Evolutionary conservation across 2,329 filamentous ascomycete genomes (phyloP), one percentile per base, ranked within the genome.

Genomic region (Blastomyces gilchristii): DNA sequence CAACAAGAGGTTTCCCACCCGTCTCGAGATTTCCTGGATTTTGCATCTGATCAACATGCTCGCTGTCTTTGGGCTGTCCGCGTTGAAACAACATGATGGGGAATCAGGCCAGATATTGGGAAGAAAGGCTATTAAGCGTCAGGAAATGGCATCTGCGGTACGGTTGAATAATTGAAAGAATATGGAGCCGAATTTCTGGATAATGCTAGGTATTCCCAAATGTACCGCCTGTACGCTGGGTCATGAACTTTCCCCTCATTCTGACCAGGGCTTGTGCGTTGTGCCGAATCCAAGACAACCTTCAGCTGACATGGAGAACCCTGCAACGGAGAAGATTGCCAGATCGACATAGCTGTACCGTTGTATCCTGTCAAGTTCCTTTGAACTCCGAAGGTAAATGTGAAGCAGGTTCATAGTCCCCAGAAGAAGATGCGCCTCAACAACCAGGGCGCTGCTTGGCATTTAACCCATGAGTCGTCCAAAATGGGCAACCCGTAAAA

Each of bases 1-100:
- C 70, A 2, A 69, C 58, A 39, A 69, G 65, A 43, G 65, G 65
- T 34, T 63, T 66, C 28, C 45, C 62, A 16, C 61, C n/a, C 18
- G 54, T 31, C 14, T 61, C 22, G 41, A n/a, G 8, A 28, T 57
- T 53, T 18, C 34, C 45, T 22, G 34, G n/a, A 8, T 31, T 50
- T 18, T 16, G 28, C 25, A 31, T 14, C 25, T 25, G 12, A 52
- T 53, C n/a, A 18, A 60, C 57, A 39, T 58, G 34, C 54, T 22
- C 53, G 31, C 64, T 66, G 41, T 53, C 60, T 14, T 64, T 57
- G 16, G 31, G 25, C 45, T 31, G 39, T 9, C 39, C 50, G 25
- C 37, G 57, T 50, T 56, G 25, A 57, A 63, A 60, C 14, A 60
- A 43, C 62, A 63, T 60, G 22, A 16, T 50, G 34, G 43, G 22